phyloP scores from a whole-genome alignment of 371 early-diverging fungal species.

The Ordospora colligata region DNA sequence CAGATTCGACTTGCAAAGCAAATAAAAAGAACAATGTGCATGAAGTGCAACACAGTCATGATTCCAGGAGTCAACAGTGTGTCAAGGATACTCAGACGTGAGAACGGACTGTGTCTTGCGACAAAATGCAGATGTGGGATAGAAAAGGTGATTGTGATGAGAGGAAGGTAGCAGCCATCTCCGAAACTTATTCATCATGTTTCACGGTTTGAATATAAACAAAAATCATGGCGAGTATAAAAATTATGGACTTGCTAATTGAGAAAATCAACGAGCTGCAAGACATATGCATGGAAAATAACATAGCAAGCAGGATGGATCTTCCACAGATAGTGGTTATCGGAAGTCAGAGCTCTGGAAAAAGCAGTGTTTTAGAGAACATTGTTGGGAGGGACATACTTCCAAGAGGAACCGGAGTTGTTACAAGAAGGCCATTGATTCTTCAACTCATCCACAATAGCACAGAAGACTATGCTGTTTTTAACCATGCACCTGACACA shows the following conservation, averaged over 20 bases:
- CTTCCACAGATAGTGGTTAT: constrained; percentile 75
- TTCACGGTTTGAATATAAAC: constrained; percentile 4
- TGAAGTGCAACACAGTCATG: background rate
- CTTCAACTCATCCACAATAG: constrained; percentile 66
- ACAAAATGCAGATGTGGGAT: background rate
- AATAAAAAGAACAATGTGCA: background rate
- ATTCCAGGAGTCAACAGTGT: background rate
- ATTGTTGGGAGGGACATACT: constrained; percentile 78
- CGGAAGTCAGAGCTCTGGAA: constrained; percentile 74
- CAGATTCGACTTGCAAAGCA: background rate
- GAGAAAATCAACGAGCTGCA: constrained; percentile 71
- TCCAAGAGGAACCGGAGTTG: constrained; percentile 78
- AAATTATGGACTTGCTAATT: constrained; percentile 31
- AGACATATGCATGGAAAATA: constrained; percentile 87
- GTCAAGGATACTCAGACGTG: background rate
- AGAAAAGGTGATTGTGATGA: background rate
- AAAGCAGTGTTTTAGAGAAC: constrained; percentile 77
- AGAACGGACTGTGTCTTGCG: background rate
- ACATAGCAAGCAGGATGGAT: constrained; percentile 67
- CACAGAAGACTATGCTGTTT: constrained; percentile 12
- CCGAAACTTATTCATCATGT: background rate
- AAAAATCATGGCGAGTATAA: background rate
- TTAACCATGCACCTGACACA: constrained; percentile 57
- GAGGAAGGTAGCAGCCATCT: background rate
- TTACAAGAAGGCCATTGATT: constrained; percentile 79